These are phyloP conservation scores for Venturia nashicola DNA, from an alignment of 2,329 filamentous ascomycete species.

Conservation along the genomic window DNA sequence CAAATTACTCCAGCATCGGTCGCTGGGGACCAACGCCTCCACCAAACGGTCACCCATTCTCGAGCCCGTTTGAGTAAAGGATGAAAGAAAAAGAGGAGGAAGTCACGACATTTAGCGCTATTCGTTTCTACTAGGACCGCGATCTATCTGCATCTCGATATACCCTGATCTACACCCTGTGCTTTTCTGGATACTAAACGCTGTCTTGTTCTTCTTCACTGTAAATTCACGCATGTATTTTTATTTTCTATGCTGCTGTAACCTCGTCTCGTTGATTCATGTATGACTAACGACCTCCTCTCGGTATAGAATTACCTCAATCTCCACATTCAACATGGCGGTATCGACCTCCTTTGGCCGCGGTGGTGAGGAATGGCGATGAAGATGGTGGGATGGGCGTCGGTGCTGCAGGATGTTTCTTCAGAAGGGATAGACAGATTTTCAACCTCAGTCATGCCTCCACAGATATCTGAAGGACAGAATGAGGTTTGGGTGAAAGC, in stretches of 20 bases:
- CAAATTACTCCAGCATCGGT: background rate
- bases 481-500: no score
- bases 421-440: conserved; percentile 6
- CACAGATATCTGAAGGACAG: no score
- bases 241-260: background rate
- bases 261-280: background rate
- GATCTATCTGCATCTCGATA: background rate
- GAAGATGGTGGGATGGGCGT: background rate
- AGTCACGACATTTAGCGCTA: background rate
- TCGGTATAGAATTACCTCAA: background rate
- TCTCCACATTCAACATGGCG: background rate
- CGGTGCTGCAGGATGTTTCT: conserved; percentile 7
- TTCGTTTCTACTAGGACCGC: background rate
- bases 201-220: background rate
- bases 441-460: no score
- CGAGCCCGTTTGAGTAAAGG: background rate
- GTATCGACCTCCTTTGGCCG: background rate
- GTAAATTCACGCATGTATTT: background rate
- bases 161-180: background rate
- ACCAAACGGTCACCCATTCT: background rate
- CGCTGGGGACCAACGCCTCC: background rate
- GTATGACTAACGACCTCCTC: background rate
- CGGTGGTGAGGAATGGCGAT: background rate
- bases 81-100: background rate
- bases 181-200: background rate